Conservation (phyloP, 2,329 filamentous ascomycete genomes). For the Chrysosporium keratinophilum region DNA sequence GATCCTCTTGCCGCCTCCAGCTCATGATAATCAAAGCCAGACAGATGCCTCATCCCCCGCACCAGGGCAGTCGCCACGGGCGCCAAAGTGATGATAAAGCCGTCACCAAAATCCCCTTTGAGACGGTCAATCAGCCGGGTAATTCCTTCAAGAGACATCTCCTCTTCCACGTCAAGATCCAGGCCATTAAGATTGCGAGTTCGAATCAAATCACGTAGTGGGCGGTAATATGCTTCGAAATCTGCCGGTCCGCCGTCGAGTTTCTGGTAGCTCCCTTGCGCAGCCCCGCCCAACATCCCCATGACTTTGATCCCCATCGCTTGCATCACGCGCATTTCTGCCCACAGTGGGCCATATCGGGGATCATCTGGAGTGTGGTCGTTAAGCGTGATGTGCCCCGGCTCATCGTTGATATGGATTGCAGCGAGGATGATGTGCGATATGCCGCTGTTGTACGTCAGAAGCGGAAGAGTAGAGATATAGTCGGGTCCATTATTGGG, state of each 20-base stretch:
- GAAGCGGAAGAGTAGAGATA: slow-evolving; percentile 52
- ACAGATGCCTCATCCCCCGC: slow-evolving; percentile 49
- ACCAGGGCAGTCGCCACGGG: slow-evolving; percentile 70
- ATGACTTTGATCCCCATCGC: slow-evolving; percentile 66
- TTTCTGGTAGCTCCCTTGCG: slow-evolving; percentile 58
- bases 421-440: slow-evolving; percentile 83
- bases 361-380: slow-evolving; percentile 60
- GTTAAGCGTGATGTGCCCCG: slow-evolving; percentile 64
- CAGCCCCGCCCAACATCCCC: slow-evolving; percentile 80
- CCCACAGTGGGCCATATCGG: slow-evolving; percentile 64
- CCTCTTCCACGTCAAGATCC: slow-evolving; percentile 72
- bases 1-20: slow-evolving; percentile 58
- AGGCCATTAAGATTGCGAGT: slow-evolving; percentile 55
- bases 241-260: slow-evolving; percentile 47
- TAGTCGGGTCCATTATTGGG: slow-evolving; percentile 42
- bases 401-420: slow-evolving; percentile 65
- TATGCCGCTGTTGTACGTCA: slow-evolving; percentile 49
- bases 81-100: slow-evolving; percentile 69
- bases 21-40: slow-evolving; percentile 68
- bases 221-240: slow-evolving; percentile 65
- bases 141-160: slow-evolving; percentile 56
- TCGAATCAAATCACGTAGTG: slow-evolving; percentile 55
- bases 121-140: slow-evolving; percentile 58
- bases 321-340: slow-evolving; percentile 62
- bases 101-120: slow-evolving; percentile 39